These are phyloP conservation scores for Fraxinus greggii DNA, from an alignment of 305 asterid species.

Conservation along the genomic window DNA sequence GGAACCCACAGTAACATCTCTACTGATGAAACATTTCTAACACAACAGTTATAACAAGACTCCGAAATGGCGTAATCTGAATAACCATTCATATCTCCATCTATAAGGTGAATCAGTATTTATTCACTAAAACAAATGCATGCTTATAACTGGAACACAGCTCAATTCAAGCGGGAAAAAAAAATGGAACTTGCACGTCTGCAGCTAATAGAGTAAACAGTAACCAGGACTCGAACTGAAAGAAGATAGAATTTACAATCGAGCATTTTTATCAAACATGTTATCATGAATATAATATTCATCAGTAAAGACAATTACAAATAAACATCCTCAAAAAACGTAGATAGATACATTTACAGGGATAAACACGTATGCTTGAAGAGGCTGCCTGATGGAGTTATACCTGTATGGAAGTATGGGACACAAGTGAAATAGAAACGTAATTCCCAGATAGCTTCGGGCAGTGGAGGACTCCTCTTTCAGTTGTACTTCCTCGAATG, in stretches of 20 bases:
- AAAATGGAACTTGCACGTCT: background rate
- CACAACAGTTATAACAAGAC: background rate
- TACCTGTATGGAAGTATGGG: background rate
- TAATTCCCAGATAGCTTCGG: background rate
- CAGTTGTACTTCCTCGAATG: background rate
- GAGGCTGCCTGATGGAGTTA: background rate
- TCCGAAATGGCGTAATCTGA: constrained; percentile 1
- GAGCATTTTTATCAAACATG: constrained; percentile 37
- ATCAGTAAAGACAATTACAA: background rate
- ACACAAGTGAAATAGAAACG: constrained; percentile 8
- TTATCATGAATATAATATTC: background rate
- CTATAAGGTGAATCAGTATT: background rate
- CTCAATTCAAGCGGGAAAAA: background rate
- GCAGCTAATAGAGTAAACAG: background rate
- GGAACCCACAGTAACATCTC: background rate
- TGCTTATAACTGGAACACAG: background rate
- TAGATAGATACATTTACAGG: background rate
- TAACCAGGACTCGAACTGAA: background rate
- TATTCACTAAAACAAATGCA: background rate
- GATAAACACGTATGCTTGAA: background rate
- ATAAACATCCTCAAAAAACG: background rate
- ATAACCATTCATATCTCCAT: background rate
- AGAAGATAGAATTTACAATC: background rate
- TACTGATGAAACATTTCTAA: background rate
- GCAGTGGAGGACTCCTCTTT: background rate